Base-by-base conservation (phyloP, 1,284 basidiomycete genomes). In the Boletus mariae region DNA sequence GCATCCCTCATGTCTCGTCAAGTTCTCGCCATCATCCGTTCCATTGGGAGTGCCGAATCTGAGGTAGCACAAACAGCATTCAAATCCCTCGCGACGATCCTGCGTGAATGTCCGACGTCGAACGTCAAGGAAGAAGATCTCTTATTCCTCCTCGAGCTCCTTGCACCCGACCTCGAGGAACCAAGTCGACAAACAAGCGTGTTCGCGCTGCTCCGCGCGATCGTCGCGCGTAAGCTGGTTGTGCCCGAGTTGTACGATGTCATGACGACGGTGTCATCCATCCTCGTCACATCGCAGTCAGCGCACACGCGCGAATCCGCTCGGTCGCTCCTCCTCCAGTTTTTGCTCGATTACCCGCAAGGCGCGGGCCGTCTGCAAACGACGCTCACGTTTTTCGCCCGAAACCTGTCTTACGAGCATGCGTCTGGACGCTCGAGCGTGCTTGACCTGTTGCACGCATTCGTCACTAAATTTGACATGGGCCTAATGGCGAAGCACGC, bases 211-310 rank as follows among this genome's bases (percentile, higher is more conserved):
- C 82, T 99, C 15, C 86, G 94, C n/a, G 90, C 94, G 10, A 92
- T 99, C 61, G 87, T 99, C 17, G 78, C 87, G 4, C 85, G 95
- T 31, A 91, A 90, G 63, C 92, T 99, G 58, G 87, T 98, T 42
- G 92, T 97, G 1, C 92, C 93, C 1, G 97, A 99, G 71, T 88
- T 99, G 49, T 99, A 99, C 76, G 95, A 99, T 69, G 75, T 97
- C 40, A 98, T 99, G 95, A 92, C 94, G 59, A 87, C 87, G 58
- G 87, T 99, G n/a, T 87, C 92, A 2, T 88, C 94, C 64, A 85
- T 98, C 64, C 87, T 98, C 79, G 93, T 99, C 40, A 97, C 94
- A 9, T 94, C 84, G 61, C 96, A 99, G 71, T 92, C 92, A 11
- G 71, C 85, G 0, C 89, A 92, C 60, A 94, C 97, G 8, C 94